Evolutionary conservation across 2,329 filamentous ascomycete genomes (phyloP).

Genomic region (Pseudogymnoascus sp.): DNA sequence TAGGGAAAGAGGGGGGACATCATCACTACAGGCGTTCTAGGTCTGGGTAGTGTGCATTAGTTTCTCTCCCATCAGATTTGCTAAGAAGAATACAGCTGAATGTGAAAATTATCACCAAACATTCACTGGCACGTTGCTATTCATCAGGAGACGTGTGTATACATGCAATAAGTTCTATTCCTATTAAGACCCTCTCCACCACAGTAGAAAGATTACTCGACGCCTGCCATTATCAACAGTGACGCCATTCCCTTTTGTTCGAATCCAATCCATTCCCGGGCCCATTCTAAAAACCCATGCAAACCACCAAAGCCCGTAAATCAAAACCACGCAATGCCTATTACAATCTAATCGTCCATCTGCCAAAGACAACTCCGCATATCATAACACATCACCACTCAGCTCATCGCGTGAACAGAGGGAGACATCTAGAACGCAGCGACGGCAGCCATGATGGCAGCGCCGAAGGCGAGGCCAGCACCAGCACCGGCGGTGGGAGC

Average conservation of each 20-base stretch:
- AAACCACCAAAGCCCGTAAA: not conserved
- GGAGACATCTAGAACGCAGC: constrained; percentile 6
- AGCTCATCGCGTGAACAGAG: not conserved
- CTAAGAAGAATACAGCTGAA: not conserved
- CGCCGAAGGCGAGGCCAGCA: not conserved
- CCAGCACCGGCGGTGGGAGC: not conserved
- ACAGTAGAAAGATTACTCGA: constrained; percentile 1
- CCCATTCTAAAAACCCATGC: not conserved
- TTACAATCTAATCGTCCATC: not conserved
- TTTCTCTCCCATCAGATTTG: not conserved
- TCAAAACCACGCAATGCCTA: not conserved
- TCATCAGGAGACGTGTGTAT: not conserved
- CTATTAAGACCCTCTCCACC: not conserved
- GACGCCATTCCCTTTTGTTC: not conserved
- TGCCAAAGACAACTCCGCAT: not conserved
- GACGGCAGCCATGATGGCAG: constrained; percentile 7
- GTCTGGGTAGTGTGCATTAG: not conserved
- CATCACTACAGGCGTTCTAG: not conserved
- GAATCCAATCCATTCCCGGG: not conserved
- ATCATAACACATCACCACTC: not conserved
- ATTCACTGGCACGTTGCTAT: not conserved
- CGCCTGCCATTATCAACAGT: constrained; percentile 9
- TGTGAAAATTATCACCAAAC: not conserved
- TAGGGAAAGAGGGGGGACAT: not conserved
- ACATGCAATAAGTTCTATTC: not conserved